These are phyloP conservation scores for Zancudomyces culisetae DNA, from an alignment of 371 early-diverging fungal genomes.

Conservation along the genomic window DNA sequence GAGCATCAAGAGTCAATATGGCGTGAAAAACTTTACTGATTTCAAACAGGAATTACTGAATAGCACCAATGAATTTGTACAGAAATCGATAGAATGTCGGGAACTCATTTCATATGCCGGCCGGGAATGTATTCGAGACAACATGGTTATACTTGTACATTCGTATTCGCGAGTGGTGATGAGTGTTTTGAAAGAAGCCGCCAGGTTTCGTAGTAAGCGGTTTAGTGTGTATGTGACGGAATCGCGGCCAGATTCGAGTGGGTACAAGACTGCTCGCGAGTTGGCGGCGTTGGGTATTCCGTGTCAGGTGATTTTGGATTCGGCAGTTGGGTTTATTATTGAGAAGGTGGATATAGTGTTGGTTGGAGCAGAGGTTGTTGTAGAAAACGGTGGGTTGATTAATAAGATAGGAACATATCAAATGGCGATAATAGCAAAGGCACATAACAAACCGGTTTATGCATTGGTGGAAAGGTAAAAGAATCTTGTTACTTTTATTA, in stretches of 20 bases:
- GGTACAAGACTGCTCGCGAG: conserved; percentile 45
- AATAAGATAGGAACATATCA: conserved; percentile 69
- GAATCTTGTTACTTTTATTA: neutral
- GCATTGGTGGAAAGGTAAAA: conserved; percentile 60
- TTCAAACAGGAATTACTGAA: conserved; percentile 55
- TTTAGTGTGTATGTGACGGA: conserved; percentile 79
- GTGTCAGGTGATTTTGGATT: conserved; percentile 70
- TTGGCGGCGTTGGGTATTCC: conserved; percentile 62
- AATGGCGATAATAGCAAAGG: conserved; percentile 83
- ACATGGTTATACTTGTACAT: conserved; percentile 60
- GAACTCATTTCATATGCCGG: conserved; percentile 63
- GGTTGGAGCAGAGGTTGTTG: conserved; percentile 94
- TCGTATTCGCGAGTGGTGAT: conserved; percentile 90
- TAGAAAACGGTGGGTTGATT: conserved; percentile 91
- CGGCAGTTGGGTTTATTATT: conserved; percentile 86
- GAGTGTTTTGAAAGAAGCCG: conserved; percentile 55
- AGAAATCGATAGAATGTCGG: conserved; percentile 46
- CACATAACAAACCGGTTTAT: conserved; percentile 84
- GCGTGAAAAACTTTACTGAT: conserved; percentile 44
- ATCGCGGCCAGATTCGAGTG: conserved; percentile 48
- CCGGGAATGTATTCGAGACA: conserved; percentile 75
- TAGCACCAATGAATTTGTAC: conserved; percentile 48
- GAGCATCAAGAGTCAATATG: conserved; percentile 44
- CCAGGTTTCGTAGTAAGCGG: conserved; percentile 51
- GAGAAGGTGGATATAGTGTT: conserved; percentile 83